Evolutionary conservation across 2,329 filamentous ascomycete species (phyloP).

Genomic region (Furcasterigmium furcatum): DNA sequence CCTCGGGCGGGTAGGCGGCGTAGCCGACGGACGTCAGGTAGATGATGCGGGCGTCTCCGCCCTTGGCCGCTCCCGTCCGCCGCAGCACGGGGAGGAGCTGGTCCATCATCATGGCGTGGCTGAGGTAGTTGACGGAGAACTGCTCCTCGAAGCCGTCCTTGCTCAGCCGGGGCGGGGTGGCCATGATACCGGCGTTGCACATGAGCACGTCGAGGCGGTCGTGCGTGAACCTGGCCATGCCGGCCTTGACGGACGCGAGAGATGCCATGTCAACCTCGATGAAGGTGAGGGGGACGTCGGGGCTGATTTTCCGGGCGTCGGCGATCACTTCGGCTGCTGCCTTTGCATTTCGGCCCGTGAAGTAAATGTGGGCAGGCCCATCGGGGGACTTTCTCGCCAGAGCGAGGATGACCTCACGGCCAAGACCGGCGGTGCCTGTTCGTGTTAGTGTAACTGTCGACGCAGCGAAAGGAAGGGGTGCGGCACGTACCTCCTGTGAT

Average conservation of each 20-base stretch:
- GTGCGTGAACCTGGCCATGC: conserved; percentile 13
- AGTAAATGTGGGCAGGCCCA: too few relatives aligned
- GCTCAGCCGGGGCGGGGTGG: too few relatives aligned
- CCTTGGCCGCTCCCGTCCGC: conserved; percentile 3
- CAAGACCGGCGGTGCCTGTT: too few relatives aligned
- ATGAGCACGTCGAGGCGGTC: conserved; percentile 36
- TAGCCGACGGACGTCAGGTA: conserved; percentile 14
- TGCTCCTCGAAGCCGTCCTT: conserved; percentile 19
- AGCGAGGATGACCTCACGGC: too few relatives aligned
- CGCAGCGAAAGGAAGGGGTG: too few relatives aligned
- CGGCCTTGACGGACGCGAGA: conserved; percentile 36
- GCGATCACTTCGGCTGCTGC: too few relatives aligned
- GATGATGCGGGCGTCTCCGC: conserved; percentile 6
- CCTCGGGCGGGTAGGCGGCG: conserved; percentile 3
- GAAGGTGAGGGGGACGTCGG: conserved; percentile 22
- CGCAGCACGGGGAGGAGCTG: conserved; percentile 15
- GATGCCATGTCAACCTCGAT: conserved; percentile 47
- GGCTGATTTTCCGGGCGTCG: too few relatives aligned
- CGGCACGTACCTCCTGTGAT: too few relatives aligned
- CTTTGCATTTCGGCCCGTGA: too few relatives aligned
- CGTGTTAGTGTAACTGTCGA: too few relatives aligned
- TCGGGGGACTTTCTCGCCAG: too few relatives aligned
- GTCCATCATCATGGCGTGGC: conserved; percentile 16
- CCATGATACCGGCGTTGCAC: conserved; percentile 40
- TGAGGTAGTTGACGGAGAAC: conserved; percentile 18